A percentile compares a stretch with the other conserved stretches of the same genome.
Conservation (phyloP, 345 rosid species). For the Melaleuca quinquenervia region DNA sequence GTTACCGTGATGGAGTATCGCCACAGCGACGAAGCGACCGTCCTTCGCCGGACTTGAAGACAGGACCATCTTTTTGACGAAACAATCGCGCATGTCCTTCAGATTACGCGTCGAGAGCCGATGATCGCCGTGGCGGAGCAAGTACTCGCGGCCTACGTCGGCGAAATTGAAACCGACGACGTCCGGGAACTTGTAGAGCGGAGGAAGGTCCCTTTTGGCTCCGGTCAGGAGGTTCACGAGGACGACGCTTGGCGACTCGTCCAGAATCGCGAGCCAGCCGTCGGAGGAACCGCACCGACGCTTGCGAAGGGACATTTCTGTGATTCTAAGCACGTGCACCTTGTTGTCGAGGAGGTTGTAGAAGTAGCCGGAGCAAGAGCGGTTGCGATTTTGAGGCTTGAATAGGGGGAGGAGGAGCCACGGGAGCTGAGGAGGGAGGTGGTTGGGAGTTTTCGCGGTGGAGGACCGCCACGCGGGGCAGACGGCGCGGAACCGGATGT, state of each 20-base stretch:
- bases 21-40: constrained; percentile 19
- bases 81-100: constrained; percentile 39
- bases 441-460: constrained; percentile 18
- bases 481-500: constrained; percentile 28
- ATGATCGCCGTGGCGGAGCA: constrained; percentile 4
- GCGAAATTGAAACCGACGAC: constrained; percentile 30
- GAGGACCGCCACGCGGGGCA: constrained; percentile 31
- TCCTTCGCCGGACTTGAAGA: constrained; percentile 33
- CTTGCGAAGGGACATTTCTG: constrained; percentile 12
- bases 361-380: constrained; percentile 20
- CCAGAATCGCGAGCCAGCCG: constrained; percentile 48
- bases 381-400: constrained; percentile 1
- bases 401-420: constrained; percentile 39
- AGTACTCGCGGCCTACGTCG: constrained; percentile 39
- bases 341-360: constrained; percentile 25
- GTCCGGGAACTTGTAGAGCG: constrained; percentile 33
- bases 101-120: constrained; percentile 9
- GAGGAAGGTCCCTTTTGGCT: constrained; percentile 28
- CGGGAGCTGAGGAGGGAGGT: constrained; percentile 52
- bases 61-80: constrained; percentile 37
- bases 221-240: constrained; percentile 41
- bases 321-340: constrained; percentile 14
- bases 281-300: constrained; percentile 53
- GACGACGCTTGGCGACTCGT: constrained; percentile 26
- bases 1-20: constrained; percentile 20